Evolutionary conservation across 2,329 filamentous ascomycete species (phyloP), one percentile per base, ranked within the genome.

Genomic region (Neonectria neomacrospora): DNA sequence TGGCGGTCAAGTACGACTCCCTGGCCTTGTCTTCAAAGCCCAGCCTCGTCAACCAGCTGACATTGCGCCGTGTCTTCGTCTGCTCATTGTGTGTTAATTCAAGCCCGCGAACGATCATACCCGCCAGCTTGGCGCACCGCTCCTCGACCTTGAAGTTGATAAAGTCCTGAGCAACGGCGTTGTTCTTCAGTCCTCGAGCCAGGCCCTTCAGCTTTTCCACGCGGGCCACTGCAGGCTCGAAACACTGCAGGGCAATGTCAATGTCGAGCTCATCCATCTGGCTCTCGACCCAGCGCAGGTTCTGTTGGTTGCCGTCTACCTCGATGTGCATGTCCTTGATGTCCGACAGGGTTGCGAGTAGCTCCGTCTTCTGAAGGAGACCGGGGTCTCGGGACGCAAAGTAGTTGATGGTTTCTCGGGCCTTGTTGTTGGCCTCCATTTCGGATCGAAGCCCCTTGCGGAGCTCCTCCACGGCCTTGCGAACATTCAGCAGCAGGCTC

Each of bases 251-350:
- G 0, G 96, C 95, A 73, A 99, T 94, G 72, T 97, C 91, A 71
- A 98, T 98, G 74, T 99, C 96, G 6, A 99, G 87, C 74, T 97
- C 93, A 75, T 99, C 96, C 77, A 99, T 92, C 79, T 98, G 93
- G 55, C 90, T 89, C 77, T 99, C 96, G 0, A 99, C 93, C 93
- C 93, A 97, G 56, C 95, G 91, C 50, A 99, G 85, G 75, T 96
- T 97, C 76, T 98, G 93, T 77, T 97, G 94, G 73, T 97, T 97
- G 52, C 96, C 96, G 73, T 98, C 96, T 14, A 97, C 93, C 72
- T 99, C 96, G 69, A 99, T 94, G 58, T 97, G 87, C 80, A 97
- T 91, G 76, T 96, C 92, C 74, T 93, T 93, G 71, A 91, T 89
- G 66, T 90, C 88, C 2, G 93, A 93, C 10, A 94, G 80, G 8